Evolutionary conservation across 2,329 filamentous ascomycete species (phyloP).

Genomic region (Colletotrichum sp.): DNA sequence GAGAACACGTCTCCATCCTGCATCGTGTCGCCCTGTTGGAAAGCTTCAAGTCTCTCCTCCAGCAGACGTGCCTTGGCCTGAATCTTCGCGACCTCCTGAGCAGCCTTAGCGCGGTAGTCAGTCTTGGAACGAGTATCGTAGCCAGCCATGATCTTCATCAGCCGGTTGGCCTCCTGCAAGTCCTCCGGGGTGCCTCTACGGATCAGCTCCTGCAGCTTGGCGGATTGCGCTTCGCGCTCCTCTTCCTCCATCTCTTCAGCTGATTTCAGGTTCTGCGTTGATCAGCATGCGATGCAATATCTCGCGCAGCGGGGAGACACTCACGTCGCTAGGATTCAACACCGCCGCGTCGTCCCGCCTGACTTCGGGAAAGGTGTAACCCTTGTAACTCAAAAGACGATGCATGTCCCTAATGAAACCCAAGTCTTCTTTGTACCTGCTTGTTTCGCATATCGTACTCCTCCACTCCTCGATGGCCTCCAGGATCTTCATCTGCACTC

Average conservation of each 20-base stretch:
- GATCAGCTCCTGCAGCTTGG: constrained; percentile 97
- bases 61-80: constrained; percentile 93
- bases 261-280: constrained; percentile 82
- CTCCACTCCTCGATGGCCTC: constrained; percentile 99
- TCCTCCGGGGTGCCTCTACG: constrained; percentile 90
- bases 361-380: constrained; percentile 93
- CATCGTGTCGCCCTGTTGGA: constrained; percentile 82
- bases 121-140: constrained; percentile 96
- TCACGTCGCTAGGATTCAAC: constrained; percentile 93
- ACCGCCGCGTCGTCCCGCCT: constrained; percentile 94
- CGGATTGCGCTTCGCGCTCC: constrained; percentile 91
- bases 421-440: constrained; percentile 94
- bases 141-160: constrained; percentile 99
- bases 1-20: constrained; percentile 71
- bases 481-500: constrained; percentile 90
- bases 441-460: constrained; percentile 97
- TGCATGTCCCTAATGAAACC: constrained; percentile 99
- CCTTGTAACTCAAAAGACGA: constrained; percentile 92
- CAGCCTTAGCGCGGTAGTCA: constrained; percentile 96
- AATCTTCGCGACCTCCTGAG: constrained; percentile 91
- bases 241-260: constrained; percentile 99
- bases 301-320: constrained; percentile 30
- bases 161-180: constrained; percentile 91
- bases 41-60: constrained; percentile 89
- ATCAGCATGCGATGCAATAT: background rate